Conservation (phyloP, 2,329 filamentous ascomycete species). For the Alternaria angustiovoidea region DNA sequence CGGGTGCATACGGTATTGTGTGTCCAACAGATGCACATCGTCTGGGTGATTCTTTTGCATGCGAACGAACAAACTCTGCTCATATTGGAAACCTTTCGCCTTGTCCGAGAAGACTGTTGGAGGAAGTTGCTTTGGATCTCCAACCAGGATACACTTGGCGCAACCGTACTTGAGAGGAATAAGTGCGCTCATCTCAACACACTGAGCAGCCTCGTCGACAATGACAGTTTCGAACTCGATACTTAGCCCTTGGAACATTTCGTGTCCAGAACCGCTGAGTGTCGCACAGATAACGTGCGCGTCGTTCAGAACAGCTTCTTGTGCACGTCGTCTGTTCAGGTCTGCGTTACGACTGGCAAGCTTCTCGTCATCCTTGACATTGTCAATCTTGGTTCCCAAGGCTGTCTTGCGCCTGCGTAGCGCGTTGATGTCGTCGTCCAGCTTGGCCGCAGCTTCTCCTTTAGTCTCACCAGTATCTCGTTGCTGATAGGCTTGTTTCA, state of each 20-base stretch:
- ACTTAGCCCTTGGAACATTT: constrained; percentile 93
- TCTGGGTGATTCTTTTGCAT: constrained; percentile 94
- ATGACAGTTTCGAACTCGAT: constrained; percentile 99
- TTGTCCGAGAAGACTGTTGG: constrained; percentile 95
- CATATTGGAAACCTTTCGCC: constrained; percentile 90
- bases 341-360: constrained; percentile 84
- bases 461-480: constrained; percentile 69
- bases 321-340: constrained; percentile 80
- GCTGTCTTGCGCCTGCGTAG: constrained; percentile 78
- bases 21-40: constrained; percentile 93
- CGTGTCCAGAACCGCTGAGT: constrained; percentile 92
- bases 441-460: constrained; percentile 67
- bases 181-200: constrained; percentile 93
- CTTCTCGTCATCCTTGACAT: constrained; percentile 84
- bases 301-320: constrained; percentile 89
- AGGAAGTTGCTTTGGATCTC: constrained; percentile 95
- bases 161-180: constrained; percentile 98
- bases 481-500: constrained; percentile 74
- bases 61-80: constrained; percentile 96
- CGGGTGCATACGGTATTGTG: constrained; percentile 99
- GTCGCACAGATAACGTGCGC: constrained; percentile 95
- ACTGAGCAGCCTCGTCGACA: constrained; percentile 97
- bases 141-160: constrained; percentile 94
- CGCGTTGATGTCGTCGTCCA: constrained; percentile 80
- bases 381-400: constrained; percentile 85